Conservation (phyloP, 2,329 filamentous ascomycete genomes). For the Blastomyces gilchristii region DNA sequence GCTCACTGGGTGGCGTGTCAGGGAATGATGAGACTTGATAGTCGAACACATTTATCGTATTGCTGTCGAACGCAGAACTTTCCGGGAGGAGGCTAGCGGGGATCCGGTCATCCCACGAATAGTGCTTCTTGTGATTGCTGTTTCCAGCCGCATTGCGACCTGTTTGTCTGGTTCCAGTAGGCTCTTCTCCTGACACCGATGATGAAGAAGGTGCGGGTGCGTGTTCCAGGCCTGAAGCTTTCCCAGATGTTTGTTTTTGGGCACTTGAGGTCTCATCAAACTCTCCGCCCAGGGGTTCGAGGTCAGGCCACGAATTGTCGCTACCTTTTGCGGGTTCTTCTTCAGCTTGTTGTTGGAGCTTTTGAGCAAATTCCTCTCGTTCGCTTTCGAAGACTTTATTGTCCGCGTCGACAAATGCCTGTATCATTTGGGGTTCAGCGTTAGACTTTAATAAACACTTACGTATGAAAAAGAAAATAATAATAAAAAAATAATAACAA, state of each 20-base stretch:
- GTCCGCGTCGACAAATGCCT: conserved; percentile 43
- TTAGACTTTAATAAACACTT: not conserved
- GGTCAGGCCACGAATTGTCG: not conserved
- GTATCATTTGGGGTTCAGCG: not conserved
- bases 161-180: not conserved
- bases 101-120: conserved; percentile 1
- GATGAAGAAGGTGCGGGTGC: not conserved
- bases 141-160: not conserved
- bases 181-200: not conserved
- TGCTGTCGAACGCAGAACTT: not conserved
- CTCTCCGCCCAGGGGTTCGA: not conserved
- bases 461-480: not conserved
- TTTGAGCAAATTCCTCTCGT: conserved; percentile 20
- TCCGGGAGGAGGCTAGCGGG: conserved; percentile 12
- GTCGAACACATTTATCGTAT: conserved; percentile 27
- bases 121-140: not conserved
- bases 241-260: not conserved
- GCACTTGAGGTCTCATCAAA: not conserved
- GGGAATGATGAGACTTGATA: conserved; percentile 29
- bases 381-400: conserved; percentile 35
- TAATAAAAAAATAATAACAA: no score
- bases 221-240: not conserved
- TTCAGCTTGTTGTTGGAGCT: conserved; percentile 8
- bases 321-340: not conserved
- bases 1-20: conserved; percentile 1